A percentile compares a stretch with the other conserved stretches of the same genome.
These are phyloP conservation scores for Citrus glauca DNA, from an alignment of 345 rosid genomes.

Conservation along the genomic window DNA sequence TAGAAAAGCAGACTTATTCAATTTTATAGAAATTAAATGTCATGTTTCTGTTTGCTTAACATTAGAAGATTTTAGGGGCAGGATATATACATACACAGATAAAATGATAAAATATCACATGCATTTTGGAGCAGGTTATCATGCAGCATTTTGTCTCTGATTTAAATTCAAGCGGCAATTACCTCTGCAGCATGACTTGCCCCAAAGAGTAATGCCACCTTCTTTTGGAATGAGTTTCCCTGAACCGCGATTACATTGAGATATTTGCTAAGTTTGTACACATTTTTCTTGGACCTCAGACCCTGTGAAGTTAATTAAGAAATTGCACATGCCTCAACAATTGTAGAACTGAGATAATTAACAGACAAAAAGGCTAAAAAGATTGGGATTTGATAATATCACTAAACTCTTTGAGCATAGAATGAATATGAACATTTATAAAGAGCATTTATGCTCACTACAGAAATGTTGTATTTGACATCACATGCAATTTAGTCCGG, in stretches of 20 bases:
- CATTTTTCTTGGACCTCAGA: not conserved
- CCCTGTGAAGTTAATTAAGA: not conserved
- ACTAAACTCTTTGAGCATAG: not conserved
- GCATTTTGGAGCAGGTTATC: not conserved
- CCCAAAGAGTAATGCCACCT: constrained; percentile 82
- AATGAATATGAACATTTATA: not conserved
- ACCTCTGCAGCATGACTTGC: constrained; percentile 74
- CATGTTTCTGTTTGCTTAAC: not conserved
- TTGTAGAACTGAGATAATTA: not conserved
- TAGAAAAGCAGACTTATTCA: not conserved
- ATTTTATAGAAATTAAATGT: not conserved
- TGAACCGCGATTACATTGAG: constrained; percentile 48
- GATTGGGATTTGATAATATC: not conserved
- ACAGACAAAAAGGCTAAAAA: not conserved
- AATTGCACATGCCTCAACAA: not conserved
- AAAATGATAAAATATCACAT: not conserved
- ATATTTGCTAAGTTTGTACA: not conserved
- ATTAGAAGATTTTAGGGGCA: not conserved
- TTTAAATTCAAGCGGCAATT: constrained; percentile 23
- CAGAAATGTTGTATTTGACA: not conserved
- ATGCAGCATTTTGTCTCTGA: not conserved
- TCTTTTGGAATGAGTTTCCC: constrained; percentile 98
- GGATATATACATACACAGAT: not conserved
- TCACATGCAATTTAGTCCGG: not conserved
- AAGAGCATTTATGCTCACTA: not conserved